Base-by-base conservation (phyloP, 768 basidiomycete genomes). In the Cystobasidium ongulense region DNA sequence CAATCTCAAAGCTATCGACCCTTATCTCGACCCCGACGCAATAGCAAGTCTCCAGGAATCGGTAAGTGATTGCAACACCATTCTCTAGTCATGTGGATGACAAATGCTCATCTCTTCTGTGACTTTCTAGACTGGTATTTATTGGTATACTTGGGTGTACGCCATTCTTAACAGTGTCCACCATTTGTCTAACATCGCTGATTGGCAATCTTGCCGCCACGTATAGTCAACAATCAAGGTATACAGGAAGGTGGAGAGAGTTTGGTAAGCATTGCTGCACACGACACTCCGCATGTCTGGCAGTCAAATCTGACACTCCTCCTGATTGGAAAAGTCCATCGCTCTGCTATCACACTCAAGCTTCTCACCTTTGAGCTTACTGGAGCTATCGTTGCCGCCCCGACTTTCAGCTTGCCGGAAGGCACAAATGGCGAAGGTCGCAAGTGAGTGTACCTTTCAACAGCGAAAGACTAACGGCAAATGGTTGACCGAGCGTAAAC, bases 201-300 rank as follows among this genome's bases (percentile, higher is more conserved):
- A n/a, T n/a, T n/a, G n/a, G n/a, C n/a, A n/a, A n/a, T n/a, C n/a
- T n/a, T n/a, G n/a, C n/a, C n/a, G n/a, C n/a, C n/a, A n/a, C n/a
- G n/a, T n/a, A n/a, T n/a, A 84, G 86, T n/a, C 50, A 31, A 59
- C 86, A 86, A 76, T 91, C 90, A 38, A 92, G 89, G 0, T 99
- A 99, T 81, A 85, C 85, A 17, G 96, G 95, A 0, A 86, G 91
- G 18, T 99, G 96, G 96, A 89, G 94, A 77, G 96, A 99, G 80
- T 88, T 90, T 1, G 93, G 98, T 4, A 87, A 92, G 78, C 87
- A 94, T 27, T 92, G 92, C 0, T 84, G 97, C n/a, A 91, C 92
- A 0, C n/a, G 43, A 46, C 13, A 13, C 43, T 13, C 13, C 43
- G 13, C n/a, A 46, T 46, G 43, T 46, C 13, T 46, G 13, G 13